phyloP scores from a whole-genome alignment of 2,329 filamentous ascomycete species.

The Aspergillus intermedius region DNA sequence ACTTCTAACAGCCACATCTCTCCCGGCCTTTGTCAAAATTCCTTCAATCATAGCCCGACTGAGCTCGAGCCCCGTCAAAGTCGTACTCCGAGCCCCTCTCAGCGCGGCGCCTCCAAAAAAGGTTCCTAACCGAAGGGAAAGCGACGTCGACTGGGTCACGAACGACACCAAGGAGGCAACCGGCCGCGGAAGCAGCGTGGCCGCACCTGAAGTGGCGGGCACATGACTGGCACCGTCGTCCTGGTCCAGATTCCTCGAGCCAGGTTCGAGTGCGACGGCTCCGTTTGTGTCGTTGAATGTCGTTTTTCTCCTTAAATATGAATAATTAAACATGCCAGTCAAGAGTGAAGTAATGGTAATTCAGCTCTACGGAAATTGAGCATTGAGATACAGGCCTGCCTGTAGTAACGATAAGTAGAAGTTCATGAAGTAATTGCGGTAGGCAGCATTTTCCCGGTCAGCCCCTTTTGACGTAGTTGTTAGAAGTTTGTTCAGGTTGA shows the following conservation, averaged over 20 bases:
- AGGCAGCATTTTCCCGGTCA: no score
- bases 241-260: slow-evolving; percentile 2
- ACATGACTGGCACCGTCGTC: slow-evolving; percentile 14
- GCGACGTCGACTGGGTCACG: slow-evolving; percentile 40
- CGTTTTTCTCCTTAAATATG: neutral
- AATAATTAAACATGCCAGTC: neutral
- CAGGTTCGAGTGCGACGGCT: neutral
- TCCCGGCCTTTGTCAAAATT: slow-evolving; percentile 38
- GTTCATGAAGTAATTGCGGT: no score
- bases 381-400: neutral
- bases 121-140: slow-evolving; percentile 38
- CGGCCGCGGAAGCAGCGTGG: slow-evolving; percentile 35
- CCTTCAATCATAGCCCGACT: slow-evolving; percentile 41
- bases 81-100: slow-evolving; percentile 39
- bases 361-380: neutral
- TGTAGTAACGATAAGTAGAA: no score
- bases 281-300: neutral
- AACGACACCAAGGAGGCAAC: slow-evolving; percentile 41
- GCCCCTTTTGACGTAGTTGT: neutral
- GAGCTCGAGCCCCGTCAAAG: slow-evolving; percentile 40
- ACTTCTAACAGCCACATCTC: slow-evolving; percentile 38
- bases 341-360: neutral
- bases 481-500: neutral
- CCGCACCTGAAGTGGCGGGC: slow-evolving; percentile 24
- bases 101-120: slow-evolving; percentile 39